A percentile compares a stretch with the other conserved stretches of the same genome.
These are phyloP conservation scores for Geotrichum histeridarum DNA, from an alignment of 1,139 yeast genomes.

Conservation along the genomic window DNA sequence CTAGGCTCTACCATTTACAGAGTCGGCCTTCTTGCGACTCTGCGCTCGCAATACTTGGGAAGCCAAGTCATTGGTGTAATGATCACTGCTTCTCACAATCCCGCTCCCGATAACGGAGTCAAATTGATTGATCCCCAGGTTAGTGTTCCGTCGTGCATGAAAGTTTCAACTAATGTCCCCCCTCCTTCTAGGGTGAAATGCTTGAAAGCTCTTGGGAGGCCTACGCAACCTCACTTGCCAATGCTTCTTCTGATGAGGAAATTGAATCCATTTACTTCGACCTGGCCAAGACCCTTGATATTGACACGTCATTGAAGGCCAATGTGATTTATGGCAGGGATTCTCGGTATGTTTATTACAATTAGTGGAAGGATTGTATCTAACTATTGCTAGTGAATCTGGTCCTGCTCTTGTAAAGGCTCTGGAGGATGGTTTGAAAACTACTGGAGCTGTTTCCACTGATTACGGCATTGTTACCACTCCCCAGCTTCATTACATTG, in stretches of 20 bases:
- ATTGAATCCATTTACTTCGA: conserved; percentile 37
- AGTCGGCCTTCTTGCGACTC: conserved; percentile 74
- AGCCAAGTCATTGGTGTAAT: conserved; percentile 72
- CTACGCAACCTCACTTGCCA: conserved; percentile 76
- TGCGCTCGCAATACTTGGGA: conserved; percentile 65
- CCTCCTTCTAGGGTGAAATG: conserved; percentile 66
- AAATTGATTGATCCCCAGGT: conserved; percentile 78
- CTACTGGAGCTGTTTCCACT: conserved; percentile 43
- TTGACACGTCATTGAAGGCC: conserved; percentile 42
- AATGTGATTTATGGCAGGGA: conserved; percentile 51
- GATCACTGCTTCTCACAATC: conserved; percentile 97
- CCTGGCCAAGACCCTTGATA: conserved; percentile 37
- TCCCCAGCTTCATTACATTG: conserved; percentile 89
- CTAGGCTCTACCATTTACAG: conserved; percentile 82
- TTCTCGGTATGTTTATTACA: conserved; percentile 33
- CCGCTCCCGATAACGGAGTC: conserved; percentile 94
- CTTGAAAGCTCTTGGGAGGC: conserved; percentile 79
- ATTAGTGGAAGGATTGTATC: conserved; percentile 26
- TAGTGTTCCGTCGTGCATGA: not conserved
- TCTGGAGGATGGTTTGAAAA: conserved; percentile 61
- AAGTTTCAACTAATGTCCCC: not conserved
- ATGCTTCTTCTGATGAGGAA: conserved; percentile 44
- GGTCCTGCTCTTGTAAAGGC: conserved; percentile 63
- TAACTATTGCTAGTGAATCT: conserved; percentile 44
- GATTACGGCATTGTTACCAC: conserved; percentile 80